Conservation (phyloP, 345 rosid genomes). For the Syzygium aromaticum region DNA sequence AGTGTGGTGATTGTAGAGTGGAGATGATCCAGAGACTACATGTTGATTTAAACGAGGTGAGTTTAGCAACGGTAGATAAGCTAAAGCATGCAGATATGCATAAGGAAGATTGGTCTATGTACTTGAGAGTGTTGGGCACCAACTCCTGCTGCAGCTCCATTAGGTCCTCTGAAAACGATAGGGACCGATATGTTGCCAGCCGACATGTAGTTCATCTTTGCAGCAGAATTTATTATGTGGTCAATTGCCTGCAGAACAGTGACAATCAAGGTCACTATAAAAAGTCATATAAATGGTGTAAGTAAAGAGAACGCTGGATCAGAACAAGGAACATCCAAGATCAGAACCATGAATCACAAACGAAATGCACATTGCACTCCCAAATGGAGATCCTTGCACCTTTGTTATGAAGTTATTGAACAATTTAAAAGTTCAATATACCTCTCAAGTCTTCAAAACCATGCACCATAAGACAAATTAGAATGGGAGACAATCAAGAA, state of each 20-base stretch:
- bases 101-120: conserved; percentile 2
- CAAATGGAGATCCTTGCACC: not conserved
- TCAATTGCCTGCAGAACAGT: conserved; percentile 63
- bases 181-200: conserved; percentile 77
- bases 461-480: not conserved
- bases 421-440: not conserved
- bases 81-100: not conserved
- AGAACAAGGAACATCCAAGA: not conserved
- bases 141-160: conserved; percentile 98
- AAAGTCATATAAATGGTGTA: conserved; percentile 1
- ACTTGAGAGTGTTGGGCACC: conserved; percentile 98
- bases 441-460: not conserved
- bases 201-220: conserved; percentile 84
- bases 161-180: conserved; percentile 92
- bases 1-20: not conserved
- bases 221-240: conserved; percentile 87
- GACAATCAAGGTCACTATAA: not conserved
- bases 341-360: not conserved
- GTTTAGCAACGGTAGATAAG: not conserved
- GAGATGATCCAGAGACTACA: not conserved
- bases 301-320: not conserved
- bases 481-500: not conserved
- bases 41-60: not conserved
- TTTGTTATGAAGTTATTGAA: not conserved
- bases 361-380: not conserved